phyloP scores from a whole-genome alignment of 2,329 filamentous ascomycete genomes.

The Penicillium thymicola region DNA sequence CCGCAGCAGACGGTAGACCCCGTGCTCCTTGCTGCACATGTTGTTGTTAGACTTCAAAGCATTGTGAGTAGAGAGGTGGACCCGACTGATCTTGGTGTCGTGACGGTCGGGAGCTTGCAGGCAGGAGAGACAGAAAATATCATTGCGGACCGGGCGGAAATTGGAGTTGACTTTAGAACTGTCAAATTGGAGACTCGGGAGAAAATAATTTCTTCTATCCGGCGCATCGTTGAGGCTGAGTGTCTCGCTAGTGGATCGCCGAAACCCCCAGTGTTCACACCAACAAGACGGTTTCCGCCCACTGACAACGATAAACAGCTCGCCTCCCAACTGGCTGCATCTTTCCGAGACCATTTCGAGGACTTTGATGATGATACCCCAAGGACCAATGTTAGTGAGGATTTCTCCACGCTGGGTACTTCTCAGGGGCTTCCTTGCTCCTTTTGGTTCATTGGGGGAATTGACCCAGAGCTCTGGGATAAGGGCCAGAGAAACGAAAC shows the following conservation, averaged over 20 bases:
- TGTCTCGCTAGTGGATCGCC: constrained; percentile 51
- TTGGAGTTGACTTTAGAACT: constrained; percentile 56
- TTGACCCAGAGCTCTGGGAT: constrained; percentile 52
- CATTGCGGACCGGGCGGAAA: constrained; percentile 53
- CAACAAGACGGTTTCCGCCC: constrained; percentile 52
- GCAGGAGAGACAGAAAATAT: constrained; percentile 61
- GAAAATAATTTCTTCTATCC: constrained; percentile 47
- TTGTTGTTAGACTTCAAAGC: constrained; percentile 58
- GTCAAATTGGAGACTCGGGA: constrained; percentile 47
- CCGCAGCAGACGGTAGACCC: constrained; percentile 58
- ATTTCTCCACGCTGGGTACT: constrained; percentile 57
- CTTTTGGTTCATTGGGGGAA: constrained; percentile 58
- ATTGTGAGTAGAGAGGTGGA: constrained; percentile 56
- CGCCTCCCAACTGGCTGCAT: constrained; percentile 43
- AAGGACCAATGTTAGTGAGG: constrained; percentile 49
- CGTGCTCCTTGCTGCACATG: constrained; percentile 55
- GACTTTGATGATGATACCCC: constrained; percentile 33
- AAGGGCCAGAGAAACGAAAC: constrained; percentile 44
- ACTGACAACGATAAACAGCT: constrained; percentile 51
- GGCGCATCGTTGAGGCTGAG: constrained; percentile 57
- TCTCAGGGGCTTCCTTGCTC: constrained; percentile 49
- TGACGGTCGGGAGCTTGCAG: constrained; percentile 58
- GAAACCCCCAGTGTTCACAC: constrained; percentile 46
- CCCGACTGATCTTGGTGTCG: constrained; percentile 52
- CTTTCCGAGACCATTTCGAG: constrained; percentile 50